Evolutionary conservation across 1,139 yeast species (phyloP).

Genomic region (Magnusiomyces suaveolens): DNA sequence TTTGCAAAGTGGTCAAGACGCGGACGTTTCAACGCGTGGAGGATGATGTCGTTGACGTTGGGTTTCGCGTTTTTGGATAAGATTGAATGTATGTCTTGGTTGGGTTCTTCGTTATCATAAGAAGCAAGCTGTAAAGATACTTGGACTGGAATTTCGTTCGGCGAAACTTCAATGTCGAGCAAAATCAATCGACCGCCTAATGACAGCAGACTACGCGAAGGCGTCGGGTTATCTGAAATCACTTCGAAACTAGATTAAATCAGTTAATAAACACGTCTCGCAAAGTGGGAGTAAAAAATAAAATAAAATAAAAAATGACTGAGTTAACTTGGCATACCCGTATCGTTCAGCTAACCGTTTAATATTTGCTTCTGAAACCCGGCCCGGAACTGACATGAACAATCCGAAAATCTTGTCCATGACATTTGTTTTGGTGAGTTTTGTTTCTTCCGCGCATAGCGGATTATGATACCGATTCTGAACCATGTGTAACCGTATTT

Average conservation of each 20-base stretch:
- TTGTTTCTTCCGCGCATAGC: not conserved
- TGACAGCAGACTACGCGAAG: slow-evolving; percentile 26
- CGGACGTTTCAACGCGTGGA: slow-evolving; percentile 24
- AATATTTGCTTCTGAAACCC: slow-evolving; percentile 29
- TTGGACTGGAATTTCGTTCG: slow-evolving; percentile 16
- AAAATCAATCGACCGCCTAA: slow-evolving; percentile 32
- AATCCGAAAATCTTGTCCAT: slow-evolving; percentile 24
- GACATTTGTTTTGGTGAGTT: slow-evolving; percentile 7
- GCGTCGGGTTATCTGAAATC: slow-evolving; percentile 26
- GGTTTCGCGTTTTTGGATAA: slow-evolving; percentile 23
- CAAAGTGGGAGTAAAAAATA: not conserved
- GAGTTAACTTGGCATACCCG: slow-evolving; percentile 14
- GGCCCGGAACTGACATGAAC: slow-evolving; percentile 28
- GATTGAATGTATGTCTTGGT: slow-evolving; percentile 22
- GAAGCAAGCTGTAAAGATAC: slow-evolving; percentile 27
- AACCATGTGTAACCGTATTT: too few relatives aligned
- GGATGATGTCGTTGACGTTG: slow-evolving; percentile 22
- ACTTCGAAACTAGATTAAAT: slow-evolving; percentile 26
- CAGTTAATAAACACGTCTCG: slow-evolving; percentile 1
- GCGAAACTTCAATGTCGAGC: slow-evolving; percentile 19
- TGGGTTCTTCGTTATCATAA: slow-evolving; percentile 17
- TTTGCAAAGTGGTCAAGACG: slow-evolving; percentile 27
- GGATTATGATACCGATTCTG: slow-evolving; percentile 1
- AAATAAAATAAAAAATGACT: not conserved
- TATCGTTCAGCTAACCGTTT: slow-evolving; percentile 24